phyloP scores from a whole-genome alignment of 2,329 filamentous ascomycete species.

The Aspergillus ustus region DNA sequence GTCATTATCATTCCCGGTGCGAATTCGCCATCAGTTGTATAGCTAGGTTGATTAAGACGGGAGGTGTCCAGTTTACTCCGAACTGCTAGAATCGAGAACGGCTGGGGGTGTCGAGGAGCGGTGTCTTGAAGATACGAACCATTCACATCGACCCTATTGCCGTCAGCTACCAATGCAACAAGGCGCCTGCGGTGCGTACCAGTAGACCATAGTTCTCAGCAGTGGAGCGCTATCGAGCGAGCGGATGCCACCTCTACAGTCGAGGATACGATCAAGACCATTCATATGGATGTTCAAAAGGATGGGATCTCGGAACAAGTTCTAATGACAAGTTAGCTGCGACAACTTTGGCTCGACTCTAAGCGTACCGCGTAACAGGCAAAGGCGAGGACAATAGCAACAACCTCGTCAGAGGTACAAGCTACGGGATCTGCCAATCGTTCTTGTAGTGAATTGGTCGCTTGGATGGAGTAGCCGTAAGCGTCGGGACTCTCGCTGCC shows the following conservation, averaged over 20 bases:
- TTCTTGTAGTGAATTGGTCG: not conserved
- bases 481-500: not conserved
- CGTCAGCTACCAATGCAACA: not conserved
- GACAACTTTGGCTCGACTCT: not conserved
- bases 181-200: not conserved
- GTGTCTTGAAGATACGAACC: not conserved
- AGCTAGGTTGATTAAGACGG: not conserved
- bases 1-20: not conserved
- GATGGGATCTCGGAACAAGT: not conserved
- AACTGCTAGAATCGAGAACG: not conserved
- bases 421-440: not conserved
- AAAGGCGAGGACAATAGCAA: not conserved
- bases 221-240: not conserved
- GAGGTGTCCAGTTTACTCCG: not conserved
- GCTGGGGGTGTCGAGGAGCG: not conserved
- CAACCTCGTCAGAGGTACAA: not conserved
- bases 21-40: not conserved
- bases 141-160: not conserved
- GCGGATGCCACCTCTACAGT: not conserved
- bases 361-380: not conserved
- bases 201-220: not conserved
- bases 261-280: not conserved
- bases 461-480: not conserved
- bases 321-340: not conserved
- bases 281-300: not conserved